phyloP scores from a whole-genome alignment of 805 yeast genomes.

The Blastobotrys chiropterorum region DNA sequence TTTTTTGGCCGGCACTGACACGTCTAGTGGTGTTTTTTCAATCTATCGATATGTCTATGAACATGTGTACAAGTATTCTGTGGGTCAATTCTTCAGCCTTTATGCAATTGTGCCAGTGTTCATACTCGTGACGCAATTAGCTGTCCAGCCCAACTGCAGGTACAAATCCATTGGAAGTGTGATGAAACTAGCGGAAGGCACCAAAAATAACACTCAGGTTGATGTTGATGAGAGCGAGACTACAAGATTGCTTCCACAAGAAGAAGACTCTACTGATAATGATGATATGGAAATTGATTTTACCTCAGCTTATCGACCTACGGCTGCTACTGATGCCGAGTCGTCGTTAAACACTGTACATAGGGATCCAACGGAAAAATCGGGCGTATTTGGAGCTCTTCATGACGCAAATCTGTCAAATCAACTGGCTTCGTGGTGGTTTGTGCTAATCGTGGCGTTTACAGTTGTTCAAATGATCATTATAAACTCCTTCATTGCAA shows the following conservation, averaged over 20 bases:
- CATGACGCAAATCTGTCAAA: constrained; percentile 51
- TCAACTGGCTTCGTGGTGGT: constrained; percentile 62
- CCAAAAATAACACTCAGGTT: constrained; percentile 57
- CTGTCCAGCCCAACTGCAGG: constrained; percentile 80
- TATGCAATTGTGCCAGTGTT: constrained; percentile 75
- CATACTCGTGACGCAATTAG: constrained; percentile 64
- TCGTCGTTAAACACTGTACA: constrained; percentile 6
- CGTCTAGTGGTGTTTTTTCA: constrained; percentile 83
- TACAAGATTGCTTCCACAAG: constrained; percentile 3
- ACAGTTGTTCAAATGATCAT: constrained; percentile 87
- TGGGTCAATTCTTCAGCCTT: constrained; percentile 55
- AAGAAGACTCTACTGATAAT: no score
- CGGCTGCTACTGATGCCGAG: not conserved
- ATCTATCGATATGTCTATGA: constrained; percentile 64
- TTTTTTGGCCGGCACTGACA: constrained; percentile 89
- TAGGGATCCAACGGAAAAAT: constrained; percentile 21
- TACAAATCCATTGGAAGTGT: constrained; percentile 46
- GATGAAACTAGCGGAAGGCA: constrained; percentile 30
- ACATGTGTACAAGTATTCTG: constrained; percentile 32
- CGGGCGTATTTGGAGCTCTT: constrained; percentile 68
- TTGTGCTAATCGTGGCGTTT: constrained; percentile 65
- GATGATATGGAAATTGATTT: constrained; percentile 9
- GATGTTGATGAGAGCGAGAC: constrained; percentile 4
- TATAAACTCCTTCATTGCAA: constrained; percentile 88
- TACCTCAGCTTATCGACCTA: not conserved